A percentile compares a stretch with the other conserved stretches of the same genome.
phyloP scores from a whole-genome alignment of 495 filamentous ascomycete species.

The Aspergillus ostianus region DNA sequence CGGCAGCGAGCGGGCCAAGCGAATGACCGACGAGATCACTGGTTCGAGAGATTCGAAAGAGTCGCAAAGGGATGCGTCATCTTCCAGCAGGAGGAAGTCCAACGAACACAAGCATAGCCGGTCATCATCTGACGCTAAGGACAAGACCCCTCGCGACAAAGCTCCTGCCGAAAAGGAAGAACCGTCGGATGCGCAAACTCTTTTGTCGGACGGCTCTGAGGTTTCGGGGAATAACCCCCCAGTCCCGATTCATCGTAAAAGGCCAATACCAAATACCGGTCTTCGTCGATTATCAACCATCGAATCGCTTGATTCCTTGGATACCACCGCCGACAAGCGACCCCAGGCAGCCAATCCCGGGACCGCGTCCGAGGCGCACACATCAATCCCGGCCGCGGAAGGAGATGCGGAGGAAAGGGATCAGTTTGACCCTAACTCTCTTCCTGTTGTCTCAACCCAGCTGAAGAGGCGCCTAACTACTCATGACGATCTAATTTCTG shows the following conservation, averaged over 20 bases:
- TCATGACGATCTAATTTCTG: conserved; percentile 90
- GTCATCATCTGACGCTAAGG: conserved; percentile 16
- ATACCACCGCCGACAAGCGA: conserved; percentile 38
- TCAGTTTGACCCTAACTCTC: conserved; percentile 43
- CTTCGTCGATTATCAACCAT: conserved; percentile 73
- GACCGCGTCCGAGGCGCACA: conserved; percentile 14
- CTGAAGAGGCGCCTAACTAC: conserved; percentile 78
- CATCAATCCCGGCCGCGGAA: conserved; percentile 16
- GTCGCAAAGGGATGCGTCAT: conserved; percentile 8
- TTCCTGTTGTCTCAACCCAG: conserved; percentile 44
- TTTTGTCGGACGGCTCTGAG: conserved; percentile 38
- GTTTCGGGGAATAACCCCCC: conserved; percentile 40
- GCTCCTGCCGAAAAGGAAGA: conserved; percentile 22
- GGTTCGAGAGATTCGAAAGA: conserved; percentile 4
- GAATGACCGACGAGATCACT: conserved; percentile 12
- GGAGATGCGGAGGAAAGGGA: conserved; percentile 40
- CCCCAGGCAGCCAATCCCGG: conserved; percentile 9
- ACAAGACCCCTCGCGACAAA: conserved; percentile 21
- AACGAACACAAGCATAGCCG: conserved; percentile 12
- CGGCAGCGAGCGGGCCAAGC: conserved; percentile 5
- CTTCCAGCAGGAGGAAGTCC: conserved; percentile 14
- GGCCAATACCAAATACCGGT: conserved; percentile 61
- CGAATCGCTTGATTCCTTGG: conserved; percentile 61
- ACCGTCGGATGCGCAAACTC: conserved; percentile 26
- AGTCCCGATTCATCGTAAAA: conserved; percentile 41